A percentile compares a stretch with the other conserved stretches of the same genome.
Conservation (phyloP, 2,329 filamentous ascomycete genomes). For the Knoxdaviesia capensis region DNA sequence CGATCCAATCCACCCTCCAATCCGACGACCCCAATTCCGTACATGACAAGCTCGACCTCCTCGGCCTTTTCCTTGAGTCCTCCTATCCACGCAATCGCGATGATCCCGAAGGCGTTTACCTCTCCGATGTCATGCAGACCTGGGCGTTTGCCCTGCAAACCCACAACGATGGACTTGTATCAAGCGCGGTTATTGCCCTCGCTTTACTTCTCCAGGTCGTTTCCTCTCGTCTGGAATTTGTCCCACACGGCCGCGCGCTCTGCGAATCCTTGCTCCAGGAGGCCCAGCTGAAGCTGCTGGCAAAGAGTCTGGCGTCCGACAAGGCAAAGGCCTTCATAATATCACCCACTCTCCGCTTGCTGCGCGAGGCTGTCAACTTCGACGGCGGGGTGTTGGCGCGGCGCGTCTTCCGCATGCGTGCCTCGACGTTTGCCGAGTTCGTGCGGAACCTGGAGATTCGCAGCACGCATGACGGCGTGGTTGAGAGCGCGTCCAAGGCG, state of each 20-base stretch:
- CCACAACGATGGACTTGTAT: conserved; percentile 64
- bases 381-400: conserved; percentile 70
- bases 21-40: no score
- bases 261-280: conserved; percentile 68
- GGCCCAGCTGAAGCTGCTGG: conserved; percentile 60
- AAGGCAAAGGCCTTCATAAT: conserved; percentile 77
- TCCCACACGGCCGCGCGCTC: conserved; percentile 54
- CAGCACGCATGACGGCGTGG: conserved; percentile 27
- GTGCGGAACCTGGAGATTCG: conserved; percentile 64
- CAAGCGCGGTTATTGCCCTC: conserved; percentile 60
- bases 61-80: conserved; percentile 47
- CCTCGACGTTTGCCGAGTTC: conserved; percentile 61
- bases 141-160: conserved; percentile 70
- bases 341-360: conserved; percentile 65
- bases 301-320: conserved; percentile 57
- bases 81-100: conserved; percentile 23
- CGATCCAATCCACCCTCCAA: conserved; percentile 19
- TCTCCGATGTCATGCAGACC: conserved; percentile 66
- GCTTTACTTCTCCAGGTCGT: conserved; percentile 64
- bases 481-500: conserved; percentile 48
- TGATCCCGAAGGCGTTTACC: conserved; percentile 33
- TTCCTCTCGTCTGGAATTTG: conserved; percentile 53
- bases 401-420: conserved; percentile 56
- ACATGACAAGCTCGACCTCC: conserved; percentile 30
- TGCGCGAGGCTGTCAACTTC: conserved; percentile 69